phyloP scores from a whole-genome alignment of 2,329 filamentous ascomycete genomes.

The Aspergillus versicolor region DNA sequence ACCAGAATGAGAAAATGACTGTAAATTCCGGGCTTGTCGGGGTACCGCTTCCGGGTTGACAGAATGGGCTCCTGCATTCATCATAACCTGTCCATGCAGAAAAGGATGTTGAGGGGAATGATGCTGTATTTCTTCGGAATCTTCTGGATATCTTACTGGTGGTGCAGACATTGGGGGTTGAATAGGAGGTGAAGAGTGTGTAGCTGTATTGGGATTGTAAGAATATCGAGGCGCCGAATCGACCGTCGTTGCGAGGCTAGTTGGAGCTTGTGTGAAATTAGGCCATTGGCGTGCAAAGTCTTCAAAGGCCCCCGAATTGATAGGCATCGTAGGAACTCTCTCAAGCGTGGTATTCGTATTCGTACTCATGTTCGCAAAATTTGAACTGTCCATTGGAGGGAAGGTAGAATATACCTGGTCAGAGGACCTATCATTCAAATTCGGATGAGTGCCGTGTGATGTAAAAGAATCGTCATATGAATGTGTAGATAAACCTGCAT shows the following conservation, averaged over 20 bases:
- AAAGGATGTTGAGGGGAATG: neutral
- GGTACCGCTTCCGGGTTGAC: neutral
- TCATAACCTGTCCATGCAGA: neutral
- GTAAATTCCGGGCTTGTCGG: conserved; percentile 6
- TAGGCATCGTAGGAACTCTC: neutral
- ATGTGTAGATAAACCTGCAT: neutral
- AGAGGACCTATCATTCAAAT: neutral
- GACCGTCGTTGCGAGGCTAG: neutral
- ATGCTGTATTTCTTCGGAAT: neutral
- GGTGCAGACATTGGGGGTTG: neutral
- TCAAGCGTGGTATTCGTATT: neutral
- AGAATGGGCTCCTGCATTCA: neutral
- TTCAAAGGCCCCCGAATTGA: neutral
- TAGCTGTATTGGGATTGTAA: neutral
- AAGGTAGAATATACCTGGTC: neutral
- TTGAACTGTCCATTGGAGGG: neutral
- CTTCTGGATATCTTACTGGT: neutral
- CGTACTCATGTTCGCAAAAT: neutral
- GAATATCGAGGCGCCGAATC: neutral
- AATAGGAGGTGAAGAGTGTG: neutral
- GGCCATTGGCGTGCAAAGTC: neutral
- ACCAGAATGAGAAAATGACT: conserved; percentile 7
- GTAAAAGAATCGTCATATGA: neutral
- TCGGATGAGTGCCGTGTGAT: too few relatives aligned
- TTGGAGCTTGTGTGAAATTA: neutral